These are phyloP conservation scores for Paspalum notatum DNA, from an alignment of 176 grass and related monocot genomes.

Conservation along the genomic window DNA sequence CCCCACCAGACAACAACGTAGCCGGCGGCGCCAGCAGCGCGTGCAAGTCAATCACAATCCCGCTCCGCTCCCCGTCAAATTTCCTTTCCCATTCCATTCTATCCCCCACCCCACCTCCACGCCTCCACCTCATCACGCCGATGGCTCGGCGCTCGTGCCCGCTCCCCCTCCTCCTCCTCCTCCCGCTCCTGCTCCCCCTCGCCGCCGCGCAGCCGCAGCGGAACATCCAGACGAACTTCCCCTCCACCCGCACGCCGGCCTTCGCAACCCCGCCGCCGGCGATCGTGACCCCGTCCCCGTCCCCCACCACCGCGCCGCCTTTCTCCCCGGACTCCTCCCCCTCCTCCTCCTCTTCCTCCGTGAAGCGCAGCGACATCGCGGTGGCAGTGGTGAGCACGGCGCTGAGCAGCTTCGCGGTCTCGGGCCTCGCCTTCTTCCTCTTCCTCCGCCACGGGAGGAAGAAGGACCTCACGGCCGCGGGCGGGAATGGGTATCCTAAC, in stretches of 20 bases:
- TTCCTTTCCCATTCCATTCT: background rate
- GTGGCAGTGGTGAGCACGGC: conserved; percentile 81
- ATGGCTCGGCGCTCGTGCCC: conserved; percentile 43
- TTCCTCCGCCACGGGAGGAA: conserved; percentile 63
- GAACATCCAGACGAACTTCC: conserved; percentile 69
- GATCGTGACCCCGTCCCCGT: conserved; percentile 4
- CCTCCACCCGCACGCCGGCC: conserved; percentile 56
- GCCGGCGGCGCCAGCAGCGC: background rate
- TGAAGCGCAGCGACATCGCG: conserved; percentile 49
- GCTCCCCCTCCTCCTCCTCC: conserved; percentile 3
- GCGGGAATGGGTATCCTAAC: background rate
- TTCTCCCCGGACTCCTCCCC: background rate
- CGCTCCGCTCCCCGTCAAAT: conserved; percentile 12
- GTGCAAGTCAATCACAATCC: conserved; percentile 39
- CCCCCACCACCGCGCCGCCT: background rate
- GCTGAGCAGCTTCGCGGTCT: conserved; percentile 84
- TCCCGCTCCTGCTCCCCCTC: background rate
- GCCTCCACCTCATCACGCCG: conserved; percentile 3
- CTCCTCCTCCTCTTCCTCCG: conserved; percentile 3
- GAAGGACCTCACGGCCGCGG: conserved; percentile 24
- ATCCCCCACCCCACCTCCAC: background rate
- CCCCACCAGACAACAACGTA: background rate
- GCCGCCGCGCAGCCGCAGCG: conserved; percentile 34
- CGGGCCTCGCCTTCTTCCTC: conserved; percentile 63
- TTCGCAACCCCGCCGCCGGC: conserved; percentile 47